Conservation (phyloP, 139 green algal genomes). For the Asterochloris sp. region DNA sequence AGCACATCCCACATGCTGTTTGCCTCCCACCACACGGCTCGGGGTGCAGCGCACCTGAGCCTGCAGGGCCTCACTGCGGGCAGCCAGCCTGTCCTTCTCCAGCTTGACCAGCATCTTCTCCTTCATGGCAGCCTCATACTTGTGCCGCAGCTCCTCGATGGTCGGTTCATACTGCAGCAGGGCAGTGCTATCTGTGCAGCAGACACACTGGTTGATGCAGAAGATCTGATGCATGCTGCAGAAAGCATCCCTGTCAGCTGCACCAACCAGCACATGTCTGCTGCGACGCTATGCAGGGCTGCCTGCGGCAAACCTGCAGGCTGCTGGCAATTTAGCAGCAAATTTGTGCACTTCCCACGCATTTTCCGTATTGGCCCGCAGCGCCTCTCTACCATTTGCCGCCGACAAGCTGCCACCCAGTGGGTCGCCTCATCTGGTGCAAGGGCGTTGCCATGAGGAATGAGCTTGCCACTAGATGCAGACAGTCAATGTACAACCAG, state of each 20-base stretch:
- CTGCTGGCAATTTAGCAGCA: too few relatives aligned
- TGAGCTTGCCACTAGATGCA: background rate
- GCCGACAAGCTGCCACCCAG: too few relatives aligned
- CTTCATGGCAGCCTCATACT: slow-evolving; percentile 85
- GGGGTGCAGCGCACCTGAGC: slow-evolving; percentile 18
- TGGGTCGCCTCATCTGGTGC: too few relatives aligned
- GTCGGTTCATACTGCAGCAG: slow-evolving; percentile 75
- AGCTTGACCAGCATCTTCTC: slow-evolving; percentile 78
- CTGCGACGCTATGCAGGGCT: too few relatives aligned
- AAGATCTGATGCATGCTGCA: background rate
- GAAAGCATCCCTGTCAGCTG: too few relatives aligned
- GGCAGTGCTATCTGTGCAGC: background rate
- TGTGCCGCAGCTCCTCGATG: slow-evolving; percentile 77
- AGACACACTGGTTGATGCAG: background rate
- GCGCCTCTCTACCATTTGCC: too few relatives aligned
- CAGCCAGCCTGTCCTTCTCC: slow-evolving; percentile 56
- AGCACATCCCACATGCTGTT: too few relatives aligned
- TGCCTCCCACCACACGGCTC: too few relatives aligned
- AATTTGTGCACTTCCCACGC: too few relatives aligned
- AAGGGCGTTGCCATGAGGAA: background rate
- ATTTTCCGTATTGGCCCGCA: too few relatives aligned
- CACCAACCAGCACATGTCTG: too few relatives aligned
- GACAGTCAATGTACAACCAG: background rate
- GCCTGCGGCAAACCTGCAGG: too few relatives aligned
- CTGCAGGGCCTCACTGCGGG: slow-evolving; percentile 35